Base-by-base conservation (phyloP, 352 stramenopile species). In the Phytopythium delawarense region DNA sequence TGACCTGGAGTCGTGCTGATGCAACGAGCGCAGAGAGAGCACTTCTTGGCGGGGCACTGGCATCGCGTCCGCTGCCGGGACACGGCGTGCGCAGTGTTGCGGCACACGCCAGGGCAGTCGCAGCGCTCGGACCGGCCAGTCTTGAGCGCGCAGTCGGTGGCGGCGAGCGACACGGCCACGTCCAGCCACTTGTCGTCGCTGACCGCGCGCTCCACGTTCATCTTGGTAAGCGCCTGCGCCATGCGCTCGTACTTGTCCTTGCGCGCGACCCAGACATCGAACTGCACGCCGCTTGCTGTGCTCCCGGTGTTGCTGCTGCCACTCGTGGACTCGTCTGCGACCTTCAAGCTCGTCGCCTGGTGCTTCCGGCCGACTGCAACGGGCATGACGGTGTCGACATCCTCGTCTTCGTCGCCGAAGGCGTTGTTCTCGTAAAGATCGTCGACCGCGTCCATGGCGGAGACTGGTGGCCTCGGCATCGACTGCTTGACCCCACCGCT, bases 231-330 rank as follows among this genome's bases (percentile, higher is more conserved):
- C 42, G 88, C 71, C 25, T 70, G 61, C 13, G 86, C 75, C 53
- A 87, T 88, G 28, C 83, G 80, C 65, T 95, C 87, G 58, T 92
- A 94, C 62, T 92, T 93, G 71, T 96, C 88, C 60, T 96, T 94
- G 32, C 84, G 81, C 8, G 77, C 77, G 15, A 96, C 84, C 86
- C 86, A 96, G 13, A 89, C 75, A 37, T 92, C 75, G 57, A 96
- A 95, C 28, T 92, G 74, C 51, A 92, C 61, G 49, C 65, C 70
- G 28, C 25, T 50, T 15, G 30, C 4, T 7, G 50, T 0, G 28
- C 53, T 61, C 35, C 64, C 67, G 7, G 61, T 63, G 21, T 57
- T 45, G 37, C 59, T 68, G 53, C 28, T 20, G 23, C 35, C 39
- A 45, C n/a, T 50, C 44, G 71, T 65, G 13, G 56, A 35, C 20